Conservation (phyloP, 208 protist genomes). For the Leishmania amazonensis region DNA sequence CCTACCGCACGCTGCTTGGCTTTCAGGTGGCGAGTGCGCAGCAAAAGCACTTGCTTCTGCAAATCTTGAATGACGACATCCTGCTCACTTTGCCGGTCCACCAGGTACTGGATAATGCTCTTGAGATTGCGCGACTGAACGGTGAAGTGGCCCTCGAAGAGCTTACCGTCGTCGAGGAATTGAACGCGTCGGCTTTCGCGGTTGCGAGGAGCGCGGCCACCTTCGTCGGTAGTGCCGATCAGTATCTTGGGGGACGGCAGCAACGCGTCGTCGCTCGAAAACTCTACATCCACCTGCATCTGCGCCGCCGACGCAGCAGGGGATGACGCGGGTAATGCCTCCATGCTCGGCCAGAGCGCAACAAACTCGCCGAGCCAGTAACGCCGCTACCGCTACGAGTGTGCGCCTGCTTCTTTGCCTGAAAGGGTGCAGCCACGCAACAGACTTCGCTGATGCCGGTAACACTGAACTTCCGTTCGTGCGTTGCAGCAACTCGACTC, state of each 20-base stretch:
- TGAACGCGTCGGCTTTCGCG: slow-evolving; percentile 46
- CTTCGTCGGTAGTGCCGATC: slow-evolving; percentile 31
- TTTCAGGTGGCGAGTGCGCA: slow-evolving; percentile 45
- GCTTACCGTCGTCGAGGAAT: slow-evolving; percentile 86
- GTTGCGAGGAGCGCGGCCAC: slow-evolving; percentile 38
- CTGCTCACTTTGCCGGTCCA: slow-evolving; percentile 75
- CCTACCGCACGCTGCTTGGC: slow-evolving; percentile 22
- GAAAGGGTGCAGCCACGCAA: background rate
- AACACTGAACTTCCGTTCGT: background rate
- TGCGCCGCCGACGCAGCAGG: background rate
- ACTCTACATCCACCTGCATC: slow-evolving; percentile 18
- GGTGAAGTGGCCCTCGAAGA: slow-evolving; percentile 90
- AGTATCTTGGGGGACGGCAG: slow-evolving; percentile 15
- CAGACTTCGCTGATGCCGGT: background rate
- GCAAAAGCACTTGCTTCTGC: slow-evolving; percentile 72
- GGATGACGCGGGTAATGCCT: background rate
- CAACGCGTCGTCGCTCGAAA: slow-evolving; percentile 18
- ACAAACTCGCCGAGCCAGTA: background rate
- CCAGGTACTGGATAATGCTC: slow-evolving; percentile 76
- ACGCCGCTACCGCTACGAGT: background rate
- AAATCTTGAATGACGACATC: slow-evolving; percentile 77
- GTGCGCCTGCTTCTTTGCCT: background rate
- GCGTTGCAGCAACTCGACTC: background rate
- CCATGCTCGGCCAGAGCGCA: background rate
- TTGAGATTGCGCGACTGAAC: slow-evolving; percentile 85